Evolutionary conservation across 495 filamentous ascomycete genomes (phyloP), one percentile per base, ranked within the genome.

Genomic region (Penicillium odoratum): DNA sequence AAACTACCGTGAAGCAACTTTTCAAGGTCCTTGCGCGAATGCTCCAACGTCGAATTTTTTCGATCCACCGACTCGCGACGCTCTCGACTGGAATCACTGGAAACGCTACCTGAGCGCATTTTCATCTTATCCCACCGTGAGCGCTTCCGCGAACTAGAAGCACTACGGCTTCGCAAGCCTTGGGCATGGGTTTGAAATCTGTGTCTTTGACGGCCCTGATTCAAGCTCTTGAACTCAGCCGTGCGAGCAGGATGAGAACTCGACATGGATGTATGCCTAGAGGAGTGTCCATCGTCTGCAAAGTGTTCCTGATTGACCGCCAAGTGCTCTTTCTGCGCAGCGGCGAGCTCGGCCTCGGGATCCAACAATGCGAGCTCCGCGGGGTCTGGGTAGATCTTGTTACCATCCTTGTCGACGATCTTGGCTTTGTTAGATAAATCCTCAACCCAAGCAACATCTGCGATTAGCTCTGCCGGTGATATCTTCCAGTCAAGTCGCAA

Each of bases 361-460:
- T 66, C 60, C 11, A 56, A 30, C 30, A 64, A 15, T n/a, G 65
- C 52, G 25, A 78, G 56, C 8, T 62, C 57, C 9, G 54, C 45
- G 11, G 66, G 42, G 53, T 77, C 68, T 2, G 85, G 78, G 66
- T 91, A 93, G 6, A 96, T 80, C 44, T 82, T 84, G 10, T 82
- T 78, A 51, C 90, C 91, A 62, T 87, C 76, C 25, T 81, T 83
- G 69, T 93, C 87, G 58, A 93, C 87, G 26, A 95, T 83, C 10
- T 88, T 77, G 48, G 74, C 80, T 65, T 91, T 92, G 66, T 96
- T 89, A 50, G 83, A 74, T 25, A 78, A 83, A 56, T 91, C 86
- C 68, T 95, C 88, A 44, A 92, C 75, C 93, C 93, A 97, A 57
- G 88, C 87, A 10, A 85, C 78, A 72, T 97, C 93, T 2, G 91